These are phyloP conservation scores for Ambrosiella beaveri DNA, from an alignment of 2,329 filamentous ascomycete species.

Conservation along the genomic window DNA sequence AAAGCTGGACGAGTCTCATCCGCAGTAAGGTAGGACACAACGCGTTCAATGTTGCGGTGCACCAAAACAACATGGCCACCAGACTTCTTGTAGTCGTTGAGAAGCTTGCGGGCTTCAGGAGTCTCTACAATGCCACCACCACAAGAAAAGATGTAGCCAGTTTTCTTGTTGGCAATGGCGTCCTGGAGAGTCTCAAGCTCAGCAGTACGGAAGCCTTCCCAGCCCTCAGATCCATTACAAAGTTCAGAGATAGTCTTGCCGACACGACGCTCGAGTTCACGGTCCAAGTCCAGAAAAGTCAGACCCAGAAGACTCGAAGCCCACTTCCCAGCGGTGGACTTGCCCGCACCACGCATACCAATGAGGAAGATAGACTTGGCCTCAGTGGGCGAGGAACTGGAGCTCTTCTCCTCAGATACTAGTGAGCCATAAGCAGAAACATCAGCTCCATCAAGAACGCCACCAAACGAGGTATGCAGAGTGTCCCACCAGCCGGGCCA, in stretches of 20 bases:
- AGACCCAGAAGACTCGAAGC: conserved; percentile 58
- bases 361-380: conserved; percentile 73
- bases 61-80: conserved; percentile 78
- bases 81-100: conserved; percentile 52
- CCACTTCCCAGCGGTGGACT: conserved; percentile 85
- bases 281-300: conserved; percentile 72
- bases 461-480: conserved; percentile 40
- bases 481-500: conserved; percentile 99
- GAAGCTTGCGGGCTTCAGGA: conserved; percentile 57
- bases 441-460: conserved; percentile 49
- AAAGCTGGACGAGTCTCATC: conserved; percentile 89
- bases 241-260: conserved; percentile 73
- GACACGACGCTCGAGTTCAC: conserved; percentile 59
- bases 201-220: conserved; percentile 71
- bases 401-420: conserved; percentile 4
- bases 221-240: conserved; percentile 53
- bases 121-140: conserved; percentile 87
- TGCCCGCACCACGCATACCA: conserved; percentile 92
- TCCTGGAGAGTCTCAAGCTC: conserved; percentile 60
- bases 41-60: conserved; percentile 69
- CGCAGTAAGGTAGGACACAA: conserved; percentile 72
- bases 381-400: background rate
- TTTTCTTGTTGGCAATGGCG: conserved; percentile 56
- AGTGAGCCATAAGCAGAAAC: conserved; percentile 13
- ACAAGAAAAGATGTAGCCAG: conserved; percentile 74